phyloP scores from a whole-genome alignment of 1,284 basidiomycete genomes.

The Pascua sp. region DNA sequence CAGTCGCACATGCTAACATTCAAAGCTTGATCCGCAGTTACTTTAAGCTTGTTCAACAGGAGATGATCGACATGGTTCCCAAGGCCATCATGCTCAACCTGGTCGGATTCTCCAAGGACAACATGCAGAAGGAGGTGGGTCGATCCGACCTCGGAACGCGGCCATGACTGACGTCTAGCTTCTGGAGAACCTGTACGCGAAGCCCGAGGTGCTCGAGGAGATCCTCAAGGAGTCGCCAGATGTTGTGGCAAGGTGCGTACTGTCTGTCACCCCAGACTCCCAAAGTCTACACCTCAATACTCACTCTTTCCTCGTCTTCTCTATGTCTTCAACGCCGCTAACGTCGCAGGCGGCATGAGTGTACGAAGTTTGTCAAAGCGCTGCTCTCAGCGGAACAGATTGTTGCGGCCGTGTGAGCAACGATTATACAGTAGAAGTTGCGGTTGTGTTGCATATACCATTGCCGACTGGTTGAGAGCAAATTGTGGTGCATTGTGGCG shows the following conservation, averaged over 20 bases:
- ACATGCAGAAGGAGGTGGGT: slow-evolving; percentile 33
- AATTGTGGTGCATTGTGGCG: no score
- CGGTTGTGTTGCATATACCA: no score
- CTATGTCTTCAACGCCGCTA: slow-evolving; percentile 2
- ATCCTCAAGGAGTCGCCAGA: slow-evolving; percentile 77
- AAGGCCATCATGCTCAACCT: slow-evolving; percentile 93
- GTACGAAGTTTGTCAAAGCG: slow-evolving; percentile 8
- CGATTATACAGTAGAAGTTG: no score
- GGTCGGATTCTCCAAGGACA: slow-evolving; percentile 88
- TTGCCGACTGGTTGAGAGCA: no score
- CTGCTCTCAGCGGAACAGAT: slow-evolving; percentile 9
- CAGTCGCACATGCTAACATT: neutral
- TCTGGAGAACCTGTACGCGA: slow-evolving; percentile 41
- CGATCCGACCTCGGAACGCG: slow-evolving; percentile 20
- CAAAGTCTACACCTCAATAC: no score
- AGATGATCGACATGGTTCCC: slow-evolving; percentile 99
- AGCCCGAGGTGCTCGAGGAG: slow-evolving; percentile 86
- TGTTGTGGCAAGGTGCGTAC: slow-evolving; percentile 40
- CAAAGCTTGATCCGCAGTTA: slow-evolving; percentile 79
- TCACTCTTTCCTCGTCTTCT: no score
- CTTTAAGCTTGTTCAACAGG: slow-evolving; percentile 96
- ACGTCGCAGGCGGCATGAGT: neutral
- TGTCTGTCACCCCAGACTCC: no score
- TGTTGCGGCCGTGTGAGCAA: slow-evolving; percentile 7
- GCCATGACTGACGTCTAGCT: slow-evolving; percentile 60